Base-by-base conservation (phyloP, 441 rosid genomes). In the Arabidopsis hybrid region DNA sequence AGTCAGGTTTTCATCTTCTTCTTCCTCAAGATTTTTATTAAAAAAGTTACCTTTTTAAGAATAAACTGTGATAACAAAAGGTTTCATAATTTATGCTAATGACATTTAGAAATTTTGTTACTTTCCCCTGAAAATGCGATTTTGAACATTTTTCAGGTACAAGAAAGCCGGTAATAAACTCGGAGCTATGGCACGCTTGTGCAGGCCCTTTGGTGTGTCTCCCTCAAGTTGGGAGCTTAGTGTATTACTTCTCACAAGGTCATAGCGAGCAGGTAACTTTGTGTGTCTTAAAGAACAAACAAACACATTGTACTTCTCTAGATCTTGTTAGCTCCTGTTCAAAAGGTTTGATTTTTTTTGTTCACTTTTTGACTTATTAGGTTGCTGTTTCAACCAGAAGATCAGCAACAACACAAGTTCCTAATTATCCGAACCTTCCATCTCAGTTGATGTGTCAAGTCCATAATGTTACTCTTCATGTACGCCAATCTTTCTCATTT, bases 131-230 rank as follows among this genome's bases (percentile, higher is more conserved):
- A 21, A 46, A 47, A 14, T 14, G 2, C n/a, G 51, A 17, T 7
- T 47, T 7, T 8, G 6, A 47, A 43, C 16, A 47, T 75, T 47
- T 58, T 71, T 21, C 87, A 91, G 99, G 95, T 59, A 50, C 73
- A 39, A 78, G 95, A 53, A 95, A 86, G 86, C 45, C 86, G 11
- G 74, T 85, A 9, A 88, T 95, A 34, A 91, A 85, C 82, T 89
- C 97, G 29, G 96, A 91, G 91, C 83, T 95, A 42, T 95, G 99
- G 99, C 91, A 95, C 69, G 97, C 98, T 29, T 95, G 98, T 77
- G 98, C 99, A n/a, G 99, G 99, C 55, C 99, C 99, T 29, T 89
- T 95, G 72, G 99, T 91, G 74, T 87, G 81, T 65, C 79, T 95
- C 76, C 99, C 99, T 84, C 99, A 86, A 78, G 86, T 92, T 45